A percentile compares a stretch with the other conserved stretches of the same genome.
Conservation (phyloP, 108 stramenopile genomes). For the Mediolabrus comicus region DNA sequence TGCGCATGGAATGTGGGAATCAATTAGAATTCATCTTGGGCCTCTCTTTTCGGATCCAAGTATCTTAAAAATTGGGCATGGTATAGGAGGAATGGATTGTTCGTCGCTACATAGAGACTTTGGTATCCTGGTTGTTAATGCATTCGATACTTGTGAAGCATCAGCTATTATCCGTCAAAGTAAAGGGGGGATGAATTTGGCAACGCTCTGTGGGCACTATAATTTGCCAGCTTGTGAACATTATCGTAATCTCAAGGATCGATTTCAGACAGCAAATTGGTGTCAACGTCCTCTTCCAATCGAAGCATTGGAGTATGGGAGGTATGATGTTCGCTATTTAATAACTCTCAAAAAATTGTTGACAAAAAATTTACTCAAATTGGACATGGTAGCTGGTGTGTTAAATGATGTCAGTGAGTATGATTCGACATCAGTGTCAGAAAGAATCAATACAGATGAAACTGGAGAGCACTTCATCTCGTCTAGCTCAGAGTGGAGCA, state of each 20-base stretch:
- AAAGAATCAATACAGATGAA: conserved; percentile 5
- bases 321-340: conserved; percentile 83
- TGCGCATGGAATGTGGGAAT: conserved; percentile 71
- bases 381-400: conserved; percentile 26
- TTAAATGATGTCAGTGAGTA: conserved; percentile 7
- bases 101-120: conserved; percentile 91
- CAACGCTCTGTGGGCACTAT: conserved; percentile 65
- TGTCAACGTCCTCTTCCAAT: conserved; percentile 80
- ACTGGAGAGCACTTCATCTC: not conserved
- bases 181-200: conserved; percentile 50
- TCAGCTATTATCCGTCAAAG: conserved; percentile 45
- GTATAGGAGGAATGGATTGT: conserved; percentile 84
- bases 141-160: conserved; percentile 92
- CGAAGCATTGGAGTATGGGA: conserved; percentile 82
- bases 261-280: conserved; percentile 92
- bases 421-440: conserved; percentile 10
- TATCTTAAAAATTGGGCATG: conserved; percentile 94
- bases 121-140: conserved; percentile 90
- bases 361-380: conserved; percentile 69
- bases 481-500: conserved; percentile 1
- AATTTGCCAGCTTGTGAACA: conserved; percentile 51
- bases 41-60: conserved; percentile 81
- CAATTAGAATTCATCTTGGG: conserved; percentile 48
- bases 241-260: conserved; percentile 67
- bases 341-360: conserved; percentile 65